phyloP scores from a whole-genome alignment of 2,329 filamentous ascomycete species.

The Monosporascus sp. region DNA sequence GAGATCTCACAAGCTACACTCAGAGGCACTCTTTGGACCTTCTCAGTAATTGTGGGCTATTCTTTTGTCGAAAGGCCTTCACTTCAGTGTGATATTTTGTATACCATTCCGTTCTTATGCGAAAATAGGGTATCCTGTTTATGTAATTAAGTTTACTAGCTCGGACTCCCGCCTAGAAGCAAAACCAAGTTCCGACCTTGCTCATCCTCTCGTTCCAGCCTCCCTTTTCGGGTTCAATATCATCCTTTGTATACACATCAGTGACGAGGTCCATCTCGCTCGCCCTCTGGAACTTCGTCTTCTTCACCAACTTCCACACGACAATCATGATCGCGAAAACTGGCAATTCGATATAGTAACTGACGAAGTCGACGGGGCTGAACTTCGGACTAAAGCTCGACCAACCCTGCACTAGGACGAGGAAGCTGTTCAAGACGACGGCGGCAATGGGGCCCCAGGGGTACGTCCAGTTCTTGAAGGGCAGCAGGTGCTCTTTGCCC shows the following conservation, averaged over 20 bases:
- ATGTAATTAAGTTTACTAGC: too few relatives aligned
- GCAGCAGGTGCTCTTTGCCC: slow-evolving; percentile 55
- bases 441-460: slow-evolving; percentile 55
- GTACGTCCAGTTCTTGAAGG: slow-evolving; percentile 64
- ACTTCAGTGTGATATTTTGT: too few relatives aligned
- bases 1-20: too few relatives aligned
- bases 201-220: slow-evolving; percentile 19
- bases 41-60: too few relatives aligned
- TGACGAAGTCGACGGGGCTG: slow-evolving; percentile 55
- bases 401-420: slow-evolving; percentile 62
- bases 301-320: slow-evolving; percentile 47
- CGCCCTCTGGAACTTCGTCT: slow-evolving; percentile 38
- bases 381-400: slow-evolving; percentile 56
- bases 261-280: slow-evolving; percentile 47
- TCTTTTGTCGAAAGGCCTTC: too few relatives aligned
- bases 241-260: slow-evolving; percentile 33
- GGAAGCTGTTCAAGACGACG: slow-evolving; percentile 51
- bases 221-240: slow-evolving; percentile 22
- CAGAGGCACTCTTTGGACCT: too few relatives aligned
- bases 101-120: too few relatives aligned
- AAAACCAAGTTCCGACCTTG: slow-evolving; percentile 15
- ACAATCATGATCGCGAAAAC: slow-evolving; percentile 52
- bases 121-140: too few relatives aligned
- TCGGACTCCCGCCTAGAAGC: slow-evolving; percentile 4
- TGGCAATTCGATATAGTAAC: slow-evolving; percentile 58